These are phyloP conservation scores for Pyrrhoderma lamaoense DNA, from an alignment of 1,284 basidiomycete species.

Conservation along the genomic window DNA sequence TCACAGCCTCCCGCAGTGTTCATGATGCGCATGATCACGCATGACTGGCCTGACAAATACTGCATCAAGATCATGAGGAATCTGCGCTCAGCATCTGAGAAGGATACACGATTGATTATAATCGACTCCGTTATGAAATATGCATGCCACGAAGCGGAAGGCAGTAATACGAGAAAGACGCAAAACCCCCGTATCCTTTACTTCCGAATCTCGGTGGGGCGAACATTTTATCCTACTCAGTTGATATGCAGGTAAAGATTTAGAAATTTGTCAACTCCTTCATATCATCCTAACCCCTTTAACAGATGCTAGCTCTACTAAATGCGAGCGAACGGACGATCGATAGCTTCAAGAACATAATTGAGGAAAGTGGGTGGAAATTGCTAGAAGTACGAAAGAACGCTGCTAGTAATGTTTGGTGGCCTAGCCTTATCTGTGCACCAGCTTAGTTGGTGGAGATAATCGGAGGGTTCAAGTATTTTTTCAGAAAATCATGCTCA, in stretches of 20 bases:
- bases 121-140: slow-evolving; percentile 23
- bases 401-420: slow-evolving; percentile 7
- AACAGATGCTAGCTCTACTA: slow-evolving; percentile 4
- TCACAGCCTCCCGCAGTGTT: slow-evolving; percentile 21
- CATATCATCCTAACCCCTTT: background rate
- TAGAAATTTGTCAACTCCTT: background rate
- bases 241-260: slow-evolving; percentile 17
- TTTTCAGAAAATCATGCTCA: too few relatives aligned
- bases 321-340: slow-evolving; percentile 9
- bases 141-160: slow-evolving; percentile 17
- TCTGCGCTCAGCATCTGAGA: slow-evolving; percentile 22
- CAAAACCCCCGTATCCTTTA: slow-evolving; percentile 12
- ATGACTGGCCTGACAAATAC: slow-evolving; percentile 25
- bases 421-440: slow-evolving; percentile 6
- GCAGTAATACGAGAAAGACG: background rate
- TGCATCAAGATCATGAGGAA: slow-evolving; percentile 23
- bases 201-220: slow-evolving; percentile 17
- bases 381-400: slow-evolving; percentile 9
- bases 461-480: too few relatives aligned
- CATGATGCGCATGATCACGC: slow-evolving; percentile 24
- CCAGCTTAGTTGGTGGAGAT: too few relatives aligned
- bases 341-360: slow-evolving; percentile 1
- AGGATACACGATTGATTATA: slow-evolving; percentile 25
- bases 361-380: slow-evolving; percentile 9
- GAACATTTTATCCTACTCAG: slow-evolving; percentile 14